Evolutionary conservation across 2,329 filamentous ascomycete genomes (phyloP).

Genomic region (Aspergillus puulaauensis): DNA sequence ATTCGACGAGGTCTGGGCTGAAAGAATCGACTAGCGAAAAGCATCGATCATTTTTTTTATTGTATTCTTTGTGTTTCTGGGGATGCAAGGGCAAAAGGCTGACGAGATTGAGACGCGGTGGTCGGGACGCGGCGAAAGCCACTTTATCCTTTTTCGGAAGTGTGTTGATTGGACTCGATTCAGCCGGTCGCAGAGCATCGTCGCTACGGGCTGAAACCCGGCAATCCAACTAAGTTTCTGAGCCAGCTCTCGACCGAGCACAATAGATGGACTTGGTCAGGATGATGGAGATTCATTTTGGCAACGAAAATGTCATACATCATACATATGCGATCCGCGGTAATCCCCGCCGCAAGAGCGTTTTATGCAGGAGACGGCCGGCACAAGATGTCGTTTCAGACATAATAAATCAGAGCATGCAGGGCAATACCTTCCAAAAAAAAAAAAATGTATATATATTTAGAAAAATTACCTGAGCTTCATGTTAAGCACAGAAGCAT

Average conservation of each 20-base stretch:
- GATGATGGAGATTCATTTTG: background rate
- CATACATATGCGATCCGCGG: background rate
- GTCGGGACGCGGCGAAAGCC: slow-evolving; percentile 30
- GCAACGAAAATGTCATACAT: background rate
- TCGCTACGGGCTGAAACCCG: background rate
- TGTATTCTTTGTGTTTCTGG: slow-evolving; percentile 8
- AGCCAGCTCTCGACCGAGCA: background rate
- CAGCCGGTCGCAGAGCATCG: slow-evolving; percentile 4
- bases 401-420: background rate
- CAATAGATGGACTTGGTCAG: background rate
- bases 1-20: background rate
- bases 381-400: background rate
- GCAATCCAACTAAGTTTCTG: background rate
- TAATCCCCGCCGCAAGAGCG: background rate
- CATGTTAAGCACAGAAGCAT: background rate
- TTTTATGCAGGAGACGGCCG: background rate
- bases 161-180: slow-evolving; percentile 26
- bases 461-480: background rate
- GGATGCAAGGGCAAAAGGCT: slow-evolving; percentile 21
- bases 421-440: background rate
- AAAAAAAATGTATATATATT: background rate
- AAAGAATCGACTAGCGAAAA: background rate
- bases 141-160: slow-evolving; percentile 40
- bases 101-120: slow-evolving; percentile 15
- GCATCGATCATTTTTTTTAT: slow-evolving; percentile 7